Evolutionary conservation across 257 asterid species (phyloP), one percentile per base, ranked within the genome.

Genomic region (Coffea eugenioides): DNA sequence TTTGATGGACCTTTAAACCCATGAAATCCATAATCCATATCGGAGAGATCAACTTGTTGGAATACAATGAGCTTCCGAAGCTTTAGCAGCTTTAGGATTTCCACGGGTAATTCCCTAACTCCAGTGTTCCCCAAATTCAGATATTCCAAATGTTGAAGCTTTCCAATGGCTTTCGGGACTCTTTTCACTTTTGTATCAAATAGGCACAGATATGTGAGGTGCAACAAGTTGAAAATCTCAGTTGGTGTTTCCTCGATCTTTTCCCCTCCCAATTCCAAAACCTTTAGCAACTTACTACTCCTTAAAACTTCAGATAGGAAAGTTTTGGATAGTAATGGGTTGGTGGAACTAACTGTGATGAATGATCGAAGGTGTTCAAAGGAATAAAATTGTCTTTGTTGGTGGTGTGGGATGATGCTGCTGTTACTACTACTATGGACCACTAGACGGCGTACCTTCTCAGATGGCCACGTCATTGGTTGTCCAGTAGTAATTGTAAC

Each of bases 51-150:
- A 20, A 62, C 54, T 20, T 1, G 49, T 3, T 18, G 49, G 48
- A 13, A 69, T 27, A 68, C 69, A 3, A 52, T 0, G 8, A 81
- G 69, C 65, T 83, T 70, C 0, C 67, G 76, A 36, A 87, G 87
- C 69, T n/a, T 79, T 41, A 51, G 61, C 3, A 87, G 88, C 75
- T 77, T 76, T 18, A 71, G 49, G 14, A 86, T 76, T 34, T 81
- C 83, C 2, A 21, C 4, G 0, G 87, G 86, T 57, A 86, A 23
- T 56, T 81, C 67, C 0, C 20, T 68, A 52, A 86, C 81, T 0
- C 2, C 3, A 54, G 82, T 54, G 0, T 0, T 14, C 4, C 6
- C 18, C 25, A 85, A 64, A 79, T 52, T 31, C 23, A 85, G 36
- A 8, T 46, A 66, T 27, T 84, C 81, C 9, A 85, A 79, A 25